Evolutionary conservation across 805 yeast species (phyloP).

Genomic region (Teunomyces atbi): DNA sequence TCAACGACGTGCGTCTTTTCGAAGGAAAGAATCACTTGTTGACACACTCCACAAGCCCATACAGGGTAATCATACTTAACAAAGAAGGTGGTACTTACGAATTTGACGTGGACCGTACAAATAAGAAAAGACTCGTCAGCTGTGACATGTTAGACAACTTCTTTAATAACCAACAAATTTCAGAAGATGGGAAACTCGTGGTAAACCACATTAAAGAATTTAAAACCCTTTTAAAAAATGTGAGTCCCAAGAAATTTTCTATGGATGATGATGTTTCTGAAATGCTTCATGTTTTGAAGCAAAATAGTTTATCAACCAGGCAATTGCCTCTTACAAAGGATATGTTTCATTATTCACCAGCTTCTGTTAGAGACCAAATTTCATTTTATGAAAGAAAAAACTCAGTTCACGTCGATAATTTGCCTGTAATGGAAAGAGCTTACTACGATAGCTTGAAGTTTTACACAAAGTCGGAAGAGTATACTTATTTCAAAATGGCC

Average conservation of each 20-base stretch:
- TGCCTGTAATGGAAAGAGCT: slow-evolving; percentile 18
- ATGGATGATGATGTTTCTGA: background rate
- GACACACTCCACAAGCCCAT: slow-evolving; percentile 27
- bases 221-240: slow-evolving; percentile 13
- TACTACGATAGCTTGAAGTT: slow-evolving; percentile 35
- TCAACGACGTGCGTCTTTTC: slow-evolving; percentile 14
- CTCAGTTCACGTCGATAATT: slow-evolving; percentile 11
- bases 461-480: slow-evolving; percentile 28
- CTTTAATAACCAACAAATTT: slow-evolving; percentile 7
- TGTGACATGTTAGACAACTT: slow-evolving; percentile 24
- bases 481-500: slow-evolving; percentile 42
- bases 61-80: slow-evolving; percentile 21
- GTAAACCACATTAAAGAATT: slow-evolving; percentile 23
- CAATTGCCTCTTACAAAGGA: background rate
- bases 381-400: slow-evolving; percentile 15
- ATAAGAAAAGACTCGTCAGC: slow-evolving; percentile 15
- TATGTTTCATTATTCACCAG: background rate
- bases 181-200: slow-evolving; percentile 16
- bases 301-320: background rate
- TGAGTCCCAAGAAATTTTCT: slow-evolving; percentile 4
- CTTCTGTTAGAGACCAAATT: slow-evolving; percentile 23
- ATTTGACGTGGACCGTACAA: slow-evolving; percentile 15
- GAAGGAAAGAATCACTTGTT: slow-evolving; percentile 21
- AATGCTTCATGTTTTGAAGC: background rate
- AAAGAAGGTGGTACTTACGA: slow-evolving; percentile 36